These are phyloP conservation scores for Mucor lusitanicus DNA, from an alignment of 371 early-diverging fungal species.

Conservation along the genomic window DNA sequence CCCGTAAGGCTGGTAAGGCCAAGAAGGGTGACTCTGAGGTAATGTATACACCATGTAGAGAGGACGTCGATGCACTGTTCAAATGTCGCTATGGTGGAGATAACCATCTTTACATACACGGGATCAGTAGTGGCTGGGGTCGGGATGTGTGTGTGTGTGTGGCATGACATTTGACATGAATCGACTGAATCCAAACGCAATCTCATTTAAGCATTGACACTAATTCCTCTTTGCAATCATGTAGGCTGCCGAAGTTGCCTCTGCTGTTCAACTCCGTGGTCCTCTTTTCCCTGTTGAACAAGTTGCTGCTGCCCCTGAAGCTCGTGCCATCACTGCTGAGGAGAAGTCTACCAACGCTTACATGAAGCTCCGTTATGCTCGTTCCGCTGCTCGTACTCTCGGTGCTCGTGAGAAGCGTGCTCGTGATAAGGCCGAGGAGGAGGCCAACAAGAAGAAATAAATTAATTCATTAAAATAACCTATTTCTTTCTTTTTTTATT, in stretches of 20 bases:
- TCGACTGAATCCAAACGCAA: background rate
- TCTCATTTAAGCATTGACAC: background rate
- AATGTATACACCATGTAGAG: background rate
- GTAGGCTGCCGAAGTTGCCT: slow-evolving; percentile 66
- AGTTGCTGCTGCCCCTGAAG: slow-evolving; percentile 66
- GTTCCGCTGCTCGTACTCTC: slow-evolving; percentile 77
- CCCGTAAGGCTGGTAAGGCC: slow-evolving; percentile 87
- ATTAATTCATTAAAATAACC: slow-evolving; percentile 5
- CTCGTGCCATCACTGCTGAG: slow-evolving; percentile 84
- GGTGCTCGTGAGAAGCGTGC: slow-evolving; percentile 87
- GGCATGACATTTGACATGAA: background rate
- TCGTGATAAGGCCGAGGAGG: slow-evolving; percentile 83
- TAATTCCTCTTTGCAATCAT: background rate
- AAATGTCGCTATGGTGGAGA: background rate
- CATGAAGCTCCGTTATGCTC: slow-evolving; percentile 89
- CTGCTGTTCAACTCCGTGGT: slow-evolving; percentile 77
- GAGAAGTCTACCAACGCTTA: slow-evolving; percentile 84
- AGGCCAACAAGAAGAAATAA: slow-evolving; percentile 70
- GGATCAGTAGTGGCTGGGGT: background rate
- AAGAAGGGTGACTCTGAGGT: slow-evolving; percentile 76
- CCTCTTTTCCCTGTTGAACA: slow-evolving; percentile 78
- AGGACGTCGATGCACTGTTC: background rate
- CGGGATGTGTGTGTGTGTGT: too few species aligned
- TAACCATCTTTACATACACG: background rate
- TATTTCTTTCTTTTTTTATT: slow-evolving; percentile 2